Evolutionary conservation across 306 rosid genomes (phyloP).

Genomic region (Pyrus betulifolia): DNA sequence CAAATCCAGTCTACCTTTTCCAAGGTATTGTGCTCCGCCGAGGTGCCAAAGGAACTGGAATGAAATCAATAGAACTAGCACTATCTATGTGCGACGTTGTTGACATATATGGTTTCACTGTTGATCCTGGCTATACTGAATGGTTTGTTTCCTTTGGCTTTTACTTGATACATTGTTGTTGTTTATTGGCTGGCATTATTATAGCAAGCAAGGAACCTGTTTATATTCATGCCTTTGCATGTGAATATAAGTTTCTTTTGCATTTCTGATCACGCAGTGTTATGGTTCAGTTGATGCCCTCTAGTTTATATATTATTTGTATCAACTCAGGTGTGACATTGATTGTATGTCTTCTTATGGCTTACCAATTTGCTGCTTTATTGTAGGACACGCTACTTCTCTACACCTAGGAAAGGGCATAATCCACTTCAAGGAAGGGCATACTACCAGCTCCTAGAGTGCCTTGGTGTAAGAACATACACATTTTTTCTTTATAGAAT

Average conservation of each 20-base stretch:
- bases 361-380: neutral
- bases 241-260: neutral
- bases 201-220: neutral
- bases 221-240: neutral
- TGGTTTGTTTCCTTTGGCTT: constrained; percentile 78
- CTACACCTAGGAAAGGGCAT: constrained; percentile 89
- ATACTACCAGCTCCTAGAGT: constrained; percentile 90
- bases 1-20: constrained; percentile 95
- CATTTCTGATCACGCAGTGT: neutral
- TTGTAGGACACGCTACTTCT: constrained; percentile 90
- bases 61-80: constrained; percentile 93
- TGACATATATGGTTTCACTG: constrained; percentile 94
- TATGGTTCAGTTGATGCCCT: neutral
- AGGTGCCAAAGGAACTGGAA: constrained; percentile 99
- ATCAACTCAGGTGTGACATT: neutral
- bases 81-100: constrained; percentile 96
- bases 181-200: neutral
- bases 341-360: neutral
- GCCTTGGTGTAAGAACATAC: constrained; percentile 74
- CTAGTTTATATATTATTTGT: neutral
- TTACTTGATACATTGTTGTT: neutral
- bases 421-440: constrained; percentile 99
- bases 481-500: neutral
- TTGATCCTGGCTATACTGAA: constrained; percentile 96
- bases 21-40: constrained; percentile 98